phyloP scores from a whole-genome alignment of 805 yeast species.

The Diddensiella santjacobensis region DNA sequence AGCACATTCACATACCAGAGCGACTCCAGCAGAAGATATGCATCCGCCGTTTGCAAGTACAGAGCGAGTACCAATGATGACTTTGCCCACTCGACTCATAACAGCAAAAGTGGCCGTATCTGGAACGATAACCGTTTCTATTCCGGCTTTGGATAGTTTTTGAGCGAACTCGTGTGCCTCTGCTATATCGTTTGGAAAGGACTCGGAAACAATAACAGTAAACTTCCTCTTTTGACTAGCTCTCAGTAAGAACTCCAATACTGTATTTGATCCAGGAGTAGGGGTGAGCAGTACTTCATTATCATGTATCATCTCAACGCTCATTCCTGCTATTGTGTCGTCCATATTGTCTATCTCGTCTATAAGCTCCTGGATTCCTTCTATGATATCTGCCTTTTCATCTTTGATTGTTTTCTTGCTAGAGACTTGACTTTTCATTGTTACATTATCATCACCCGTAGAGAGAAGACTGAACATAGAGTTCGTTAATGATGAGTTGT shows the following conservation, averaged over 20 bases:
- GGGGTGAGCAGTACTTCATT: conserved; percentile 70
- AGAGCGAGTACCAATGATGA: conserved; percentile 84
- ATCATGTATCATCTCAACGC: conserved; percentile 91
- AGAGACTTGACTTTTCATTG: conserved; percentile 12
- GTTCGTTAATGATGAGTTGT: conserved; percentile 51
- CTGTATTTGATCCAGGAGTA: conserved; percentile 91
- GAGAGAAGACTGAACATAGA: conserved; percentile 85
- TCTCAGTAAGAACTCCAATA: conserved; percentile 75
- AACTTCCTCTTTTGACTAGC: conserved; percentile 88
- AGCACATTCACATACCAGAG: conserved; percentile 93
- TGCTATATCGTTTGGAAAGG: conserved; percentile 82
- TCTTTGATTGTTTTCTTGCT: conserved; percentile 40
- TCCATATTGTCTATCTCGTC: conserved; percentile 88
- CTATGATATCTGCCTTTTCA: conserved; percentile 79
- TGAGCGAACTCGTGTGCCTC: conserved; percentile 77
- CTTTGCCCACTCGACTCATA: conserved; percentile 97
- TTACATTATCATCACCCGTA: conserved; percentile 36
- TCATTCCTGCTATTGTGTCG: conserved; percentile 86
- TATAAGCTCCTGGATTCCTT: conserved; percentile 85
- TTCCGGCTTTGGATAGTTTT: conserved; percentile 74
- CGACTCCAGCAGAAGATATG: conserved; percentile 82
- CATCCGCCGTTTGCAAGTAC: conserved; percentile 97
- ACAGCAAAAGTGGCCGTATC: conserved; percentile 91
- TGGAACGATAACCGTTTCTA: conserved; percentile 87
- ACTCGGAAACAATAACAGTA: conserved; percentile 83